phyloP scores from a whole-genome alignment of 2,329 filamentous ascomycete species.

The Xylaria sp. region DNA sequence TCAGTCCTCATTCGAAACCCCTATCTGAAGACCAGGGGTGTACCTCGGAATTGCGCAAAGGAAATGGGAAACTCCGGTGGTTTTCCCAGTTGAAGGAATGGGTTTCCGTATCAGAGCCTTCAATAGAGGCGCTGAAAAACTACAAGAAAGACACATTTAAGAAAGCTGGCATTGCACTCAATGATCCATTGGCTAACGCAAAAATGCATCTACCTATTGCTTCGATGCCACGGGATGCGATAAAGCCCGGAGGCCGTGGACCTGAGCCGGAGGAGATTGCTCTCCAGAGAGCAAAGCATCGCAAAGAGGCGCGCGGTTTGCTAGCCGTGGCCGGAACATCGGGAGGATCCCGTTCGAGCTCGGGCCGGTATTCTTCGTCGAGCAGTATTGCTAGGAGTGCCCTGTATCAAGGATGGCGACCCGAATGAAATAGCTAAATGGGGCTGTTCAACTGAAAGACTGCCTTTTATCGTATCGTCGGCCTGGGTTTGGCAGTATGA shows the following conservation, averaged over 20 bases:
- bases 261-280: slow-evolving; percentile 59
- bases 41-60: slow-evolving; percentile 36
- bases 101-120: slow-evolving; percentile 61
- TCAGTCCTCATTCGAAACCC: slow-evolving; percentile 5
- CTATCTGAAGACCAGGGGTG: slow-evolving; percentile 16
- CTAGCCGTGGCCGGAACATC: slow-evolving; percentile 35
- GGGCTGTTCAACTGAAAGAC: background rate
- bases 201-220: slow-evolving; percentile 60
- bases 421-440: background rate
- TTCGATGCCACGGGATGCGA: slow-evolving; percentile 57
- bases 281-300: slow-evolving; percentile 49
- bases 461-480: background rate
- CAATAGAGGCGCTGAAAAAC: slow-evolving; percentile 58
- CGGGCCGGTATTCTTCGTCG: slow-evolving; percentile 42
- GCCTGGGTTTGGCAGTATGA: background rate
- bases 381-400: slow-evolving; percentile 38
- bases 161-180: slow-evolving; percentile 55
- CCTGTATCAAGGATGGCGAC: slow-evolving; percentile 17
- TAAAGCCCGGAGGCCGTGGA: slow-evolving; percentile 56
- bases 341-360: slow-evolving; percentile 41
- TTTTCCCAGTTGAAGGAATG: slow-evolving; percentile 59
- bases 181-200: slow-evolving; percentile 56
- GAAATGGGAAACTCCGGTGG: slow-evolving; percentile 51
- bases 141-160: slow-evolving; percentile 57
- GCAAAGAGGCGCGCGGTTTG: slow-evolving; percentile 46